Conservation (phyloP, 2,329 filamentous ascomycete species). For the Hortaea werneckii region DNA sequence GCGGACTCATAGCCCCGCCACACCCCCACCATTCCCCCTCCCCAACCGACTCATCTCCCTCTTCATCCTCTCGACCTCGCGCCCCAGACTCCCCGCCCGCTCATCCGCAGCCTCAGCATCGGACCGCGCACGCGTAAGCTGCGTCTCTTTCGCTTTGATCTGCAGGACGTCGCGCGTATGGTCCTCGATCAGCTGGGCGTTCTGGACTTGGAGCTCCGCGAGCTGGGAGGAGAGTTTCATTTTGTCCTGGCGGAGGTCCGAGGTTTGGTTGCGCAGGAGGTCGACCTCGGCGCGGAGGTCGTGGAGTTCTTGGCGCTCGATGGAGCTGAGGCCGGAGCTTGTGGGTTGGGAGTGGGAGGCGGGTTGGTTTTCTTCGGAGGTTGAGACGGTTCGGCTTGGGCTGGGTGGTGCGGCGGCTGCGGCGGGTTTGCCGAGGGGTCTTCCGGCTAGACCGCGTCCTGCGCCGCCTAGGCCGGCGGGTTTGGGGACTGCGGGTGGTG, state of each 20-base stretch:
- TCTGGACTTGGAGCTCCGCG: conserved; percentile 91
- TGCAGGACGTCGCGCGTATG: conserved; percentile 90
- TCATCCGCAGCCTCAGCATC: conserved; percentile 85
- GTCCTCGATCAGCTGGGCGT: conserved; percentile 92
- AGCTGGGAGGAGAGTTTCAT: conserved; percentile 76
- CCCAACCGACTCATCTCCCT: conserved; percentile 57
- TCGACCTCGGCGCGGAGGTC: conserved; percentile 80
- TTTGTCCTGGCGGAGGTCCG: conserved; percentile 74
- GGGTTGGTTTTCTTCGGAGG: conserved; percentile 23
- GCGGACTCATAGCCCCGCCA: conserved; percentile 27
- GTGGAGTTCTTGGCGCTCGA: conserved; percentile 88
- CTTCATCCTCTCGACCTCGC: conserved; percentile 89
- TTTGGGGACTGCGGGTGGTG: conserved; percentile 25
- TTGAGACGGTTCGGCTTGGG: conserved; percentile 25
- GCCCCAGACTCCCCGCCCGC: conserved; percentile 69
- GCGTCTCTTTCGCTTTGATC: conserved; percentile 97
- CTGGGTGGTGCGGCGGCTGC: conserved; percentile 45
- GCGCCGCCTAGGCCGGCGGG: conserved; percentile 33
- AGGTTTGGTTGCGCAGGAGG: conserved; percentile 59
- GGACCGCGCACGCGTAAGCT: conserved; percentile 80
- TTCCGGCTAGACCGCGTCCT: conserved; percentile 67
- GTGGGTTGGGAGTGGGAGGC: conserved; percentile 22
- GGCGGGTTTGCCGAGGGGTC: conserved; percentile 69
- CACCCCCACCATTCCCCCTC: conserved; percentile 24
- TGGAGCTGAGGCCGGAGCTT: conserved; percentile 56